These are phyloP conservation scores for Mycena polygramma DNA, from an alignment of 768 basidiomycete genomes.

Conservation along the genomic window DNA sequence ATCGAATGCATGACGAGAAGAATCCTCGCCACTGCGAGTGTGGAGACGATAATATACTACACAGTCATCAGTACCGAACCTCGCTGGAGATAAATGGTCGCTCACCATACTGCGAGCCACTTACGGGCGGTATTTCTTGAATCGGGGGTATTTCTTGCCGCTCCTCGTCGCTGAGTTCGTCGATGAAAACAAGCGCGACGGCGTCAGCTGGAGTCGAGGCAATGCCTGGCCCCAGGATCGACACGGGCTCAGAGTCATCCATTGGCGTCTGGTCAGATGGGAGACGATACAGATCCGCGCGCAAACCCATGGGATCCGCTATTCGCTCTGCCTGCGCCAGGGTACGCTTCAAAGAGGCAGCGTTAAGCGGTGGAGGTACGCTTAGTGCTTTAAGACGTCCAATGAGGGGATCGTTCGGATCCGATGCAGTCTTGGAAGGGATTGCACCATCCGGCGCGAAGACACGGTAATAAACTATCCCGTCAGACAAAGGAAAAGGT, in stretches of 20 bases:
- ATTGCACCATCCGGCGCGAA: slow-evolving; percentile 17
- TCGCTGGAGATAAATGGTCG: neutral
- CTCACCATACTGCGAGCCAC: slow-evolving; percentile 1
- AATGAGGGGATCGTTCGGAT: slow-evolving; percentile 6
- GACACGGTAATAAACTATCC: slow-evolving; percentile 20
- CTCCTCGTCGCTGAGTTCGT: slow-evolving; percentile 3
- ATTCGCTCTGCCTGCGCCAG: slow-evolving; percentile 8
- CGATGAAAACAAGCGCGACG: slow-evolving; percentile 3
- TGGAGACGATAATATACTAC: slow-evolving; percentile 23
- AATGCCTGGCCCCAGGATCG: neutral
- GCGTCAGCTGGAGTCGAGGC: neutral
- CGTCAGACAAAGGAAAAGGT: too few species aligned
- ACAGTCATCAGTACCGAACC: neutral
- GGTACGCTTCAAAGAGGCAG: slow-evolving; percentile 9
- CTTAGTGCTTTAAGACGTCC: slow-evolving; percentile 8
- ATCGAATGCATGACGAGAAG: neutral
- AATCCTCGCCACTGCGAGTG: neutral
- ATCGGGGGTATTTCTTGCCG: neutral
- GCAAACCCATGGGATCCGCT: neutral
- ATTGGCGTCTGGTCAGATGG: neutral
- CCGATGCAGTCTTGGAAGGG: neutral
- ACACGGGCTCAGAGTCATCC: neutral
- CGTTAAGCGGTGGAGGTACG: slow-evolving; percentile 16
- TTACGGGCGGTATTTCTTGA: too few species aligned
- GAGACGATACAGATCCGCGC: neutral